Evolutionary conservation across 306 rosid species (phyloP).

Genomic region (Bauhinia variegata): DNA sequence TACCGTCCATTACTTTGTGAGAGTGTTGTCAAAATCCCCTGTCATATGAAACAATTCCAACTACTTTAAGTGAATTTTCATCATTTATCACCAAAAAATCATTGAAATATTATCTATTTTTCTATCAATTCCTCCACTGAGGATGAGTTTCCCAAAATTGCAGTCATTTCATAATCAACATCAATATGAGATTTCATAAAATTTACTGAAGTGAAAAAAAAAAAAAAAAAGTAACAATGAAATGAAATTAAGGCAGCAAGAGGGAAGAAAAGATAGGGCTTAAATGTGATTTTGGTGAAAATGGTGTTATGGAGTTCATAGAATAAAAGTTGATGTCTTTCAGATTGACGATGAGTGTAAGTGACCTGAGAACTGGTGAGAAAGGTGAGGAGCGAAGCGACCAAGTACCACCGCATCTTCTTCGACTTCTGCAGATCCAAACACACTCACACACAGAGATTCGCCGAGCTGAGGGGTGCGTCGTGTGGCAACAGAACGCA

Average conservation of each 20-base stretch:
- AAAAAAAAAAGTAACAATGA: neutral
- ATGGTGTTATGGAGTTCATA: neutral
- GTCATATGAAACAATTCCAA: constrained; percentile 18
- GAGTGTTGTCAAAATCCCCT: constrained; percentile 89
- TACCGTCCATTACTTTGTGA: constrained; percentile 79
- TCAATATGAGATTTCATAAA: too few relatives aligned
- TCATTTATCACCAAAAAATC: neutral
- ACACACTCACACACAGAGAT: neutral
- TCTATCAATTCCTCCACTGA: neutral
- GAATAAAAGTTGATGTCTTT: neutral
- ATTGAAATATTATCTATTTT: too few relatives aligned
- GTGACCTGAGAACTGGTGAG: constrained; percentile 57
- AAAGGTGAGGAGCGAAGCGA: constrained; percentile 49
- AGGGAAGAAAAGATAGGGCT: constrained; percentile 21
- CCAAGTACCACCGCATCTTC: constrained; percentile 55
- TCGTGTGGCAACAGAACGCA: constrained; percentile 16
- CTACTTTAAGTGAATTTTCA: too few relatives aligned
- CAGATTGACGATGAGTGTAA: neutral
- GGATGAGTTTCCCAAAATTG: neutral
- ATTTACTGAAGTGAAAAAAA: too few relatives aligned
- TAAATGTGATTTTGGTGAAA: neutral
- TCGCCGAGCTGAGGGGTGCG: neutral
- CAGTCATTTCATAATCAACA: neutral
- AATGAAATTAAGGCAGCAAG: neutral
- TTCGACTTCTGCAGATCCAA: constrained; percentile 38